A percentile compares a stretch with the other conserved stretches of the same genome.
These are phyloP conservation scores for Colletotrichum brevisporum DNA, from an alignment of 2,329 filamentous ascomycete genomes.

Conservation along the genomic window DNA sequence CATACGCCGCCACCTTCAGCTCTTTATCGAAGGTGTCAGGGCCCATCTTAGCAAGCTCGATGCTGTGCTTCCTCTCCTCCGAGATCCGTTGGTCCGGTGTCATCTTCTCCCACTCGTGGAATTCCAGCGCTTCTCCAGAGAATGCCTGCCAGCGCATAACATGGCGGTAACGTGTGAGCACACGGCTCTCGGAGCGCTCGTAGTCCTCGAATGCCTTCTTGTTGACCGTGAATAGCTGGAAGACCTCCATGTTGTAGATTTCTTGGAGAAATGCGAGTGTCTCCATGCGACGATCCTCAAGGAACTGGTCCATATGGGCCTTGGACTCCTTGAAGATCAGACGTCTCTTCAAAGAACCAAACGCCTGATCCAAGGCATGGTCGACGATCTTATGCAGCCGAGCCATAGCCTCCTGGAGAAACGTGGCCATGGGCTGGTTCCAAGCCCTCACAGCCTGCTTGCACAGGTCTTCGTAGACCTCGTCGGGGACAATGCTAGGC, in stretches of 20 bases:
- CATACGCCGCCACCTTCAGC: constrained; percentile 72
- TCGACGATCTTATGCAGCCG: constrained; percentile 63
- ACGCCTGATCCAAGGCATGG: constrained; percentile 61
- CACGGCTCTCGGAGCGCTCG: constrained; percentile 59
- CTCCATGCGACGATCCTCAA: constrained; percentile 54
- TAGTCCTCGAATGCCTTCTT: constrained; percentile 62
- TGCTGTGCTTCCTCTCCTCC: constrained; percentile 59
- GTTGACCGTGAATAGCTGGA: constrained; percentile 72
- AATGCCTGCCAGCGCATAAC: constrained; percentile 63
- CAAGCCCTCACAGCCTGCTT: constrained; percentile 71
- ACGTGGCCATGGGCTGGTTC: constrained; percentile 65
- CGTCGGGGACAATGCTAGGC: constrained; percentile 70
- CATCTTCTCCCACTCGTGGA: constrained; percentile 59
- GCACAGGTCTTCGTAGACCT: constrained; percentile 72
- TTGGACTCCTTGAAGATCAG: constrained; percentile 65
- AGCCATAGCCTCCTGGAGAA: constrained; percentile 62
- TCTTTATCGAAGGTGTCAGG: constrained; percentile 72
- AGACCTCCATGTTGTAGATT: constrained; percentile 67
- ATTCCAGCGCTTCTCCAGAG: constrained; percentile 45
- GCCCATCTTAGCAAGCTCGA: constrained; percentile 63
- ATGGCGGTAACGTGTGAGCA: constrained; percentile 64
- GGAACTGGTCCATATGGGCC: constrained; percentile 59
- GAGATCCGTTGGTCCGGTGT: constrained; percentile 62
- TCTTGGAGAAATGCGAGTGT: constrained; percentile 56
- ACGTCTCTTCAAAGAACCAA: constrained; percentile 61